Conservation (phyloP, 495 filamentous ascomycete species). For the Penicillium atrosanguineum region DNA sequence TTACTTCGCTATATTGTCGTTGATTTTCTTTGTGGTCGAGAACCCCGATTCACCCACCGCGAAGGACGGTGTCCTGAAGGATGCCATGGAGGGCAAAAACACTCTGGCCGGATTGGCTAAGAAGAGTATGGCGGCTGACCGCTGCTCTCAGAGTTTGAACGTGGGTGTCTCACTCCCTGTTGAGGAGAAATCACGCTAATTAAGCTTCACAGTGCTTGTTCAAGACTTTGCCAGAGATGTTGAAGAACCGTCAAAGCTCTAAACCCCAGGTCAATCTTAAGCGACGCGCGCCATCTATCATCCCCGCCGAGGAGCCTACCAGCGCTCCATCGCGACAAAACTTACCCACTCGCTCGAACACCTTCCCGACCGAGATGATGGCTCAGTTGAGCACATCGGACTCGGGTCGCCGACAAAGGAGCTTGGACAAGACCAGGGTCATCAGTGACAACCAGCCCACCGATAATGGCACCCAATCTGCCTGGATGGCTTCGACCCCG, state of each 20-base stretch:
- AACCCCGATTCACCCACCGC: constrained; percentile 75
- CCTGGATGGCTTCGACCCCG: constrained; percentile 33
- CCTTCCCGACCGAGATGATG: constrained; percentile 43
- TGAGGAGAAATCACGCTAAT: not conserved
- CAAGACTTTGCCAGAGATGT: constrained; percentile 70
- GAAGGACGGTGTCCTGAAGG: constrained; percentile 74
- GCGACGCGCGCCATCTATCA: constrained; percentile 37
- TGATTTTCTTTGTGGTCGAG: constrained; percentile 87
- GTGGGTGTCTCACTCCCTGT: constrained; percentile 44
- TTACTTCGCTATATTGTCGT: constrained; percentile 88
- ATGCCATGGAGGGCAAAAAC: constrained; percentile 79
- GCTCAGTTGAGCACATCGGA: constrained; percentile 18
- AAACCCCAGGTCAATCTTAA: constrained; percentile 39
- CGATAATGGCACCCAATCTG: constrained; percentile 21
- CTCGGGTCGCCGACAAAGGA: constrained; percentile 27
- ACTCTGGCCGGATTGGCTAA: constrained; percentile 74
- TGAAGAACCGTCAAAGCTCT: constrained; percentile 56
- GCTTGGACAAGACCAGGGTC: constrained; percentile 32
- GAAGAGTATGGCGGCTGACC: constrained; percentile 83
- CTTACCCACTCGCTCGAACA: constrained; percentile 46
- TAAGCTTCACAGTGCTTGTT: constrained; percentile 59
- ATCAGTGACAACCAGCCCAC: constrained; percentile 16
- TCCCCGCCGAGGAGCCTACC: constrained; percentile 22
- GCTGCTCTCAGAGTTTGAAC: constrained; percentile 71
- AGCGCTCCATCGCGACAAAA: constrained; percentile 27